A percentile compares a stretch with the other conserved stretches of the same genome.
phyloP scores from a whole-genome alignment of 495 filamentous ascomycete species.

The Tuber umbilicatum region DNA sequence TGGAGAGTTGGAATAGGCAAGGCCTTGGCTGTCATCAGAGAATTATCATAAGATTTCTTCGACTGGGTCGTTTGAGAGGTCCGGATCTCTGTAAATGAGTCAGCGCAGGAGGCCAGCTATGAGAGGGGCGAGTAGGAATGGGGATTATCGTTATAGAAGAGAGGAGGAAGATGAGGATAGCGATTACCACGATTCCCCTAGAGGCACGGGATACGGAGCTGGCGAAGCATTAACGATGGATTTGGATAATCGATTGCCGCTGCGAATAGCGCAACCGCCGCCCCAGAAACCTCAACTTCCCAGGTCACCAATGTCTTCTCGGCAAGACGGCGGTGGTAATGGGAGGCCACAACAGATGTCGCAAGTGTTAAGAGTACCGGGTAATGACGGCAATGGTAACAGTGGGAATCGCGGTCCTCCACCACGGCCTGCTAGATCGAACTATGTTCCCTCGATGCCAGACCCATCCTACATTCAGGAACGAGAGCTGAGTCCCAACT shows the following conservation, averaged over 20 bases:
- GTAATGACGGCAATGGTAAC: constrained; percentile 33
- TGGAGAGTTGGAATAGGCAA: constrained; percentile 4
- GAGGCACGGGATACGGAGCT: constrained; percentile 42
- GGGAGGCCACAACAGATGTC: constrained; percentile 17
- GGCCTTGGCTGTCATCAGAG: neutral
- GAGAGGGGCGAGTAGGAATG: constrained; percentile 15
- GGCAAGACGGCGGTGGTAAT: constrained; percentile 18
- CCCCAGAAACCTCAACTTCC: constrained; percentile 31
- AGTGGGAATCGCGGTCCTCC: constrained; percentile 43
- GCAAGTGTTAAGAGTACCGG: constrained; percentile 24
- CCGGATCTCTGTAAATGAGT: neutral
- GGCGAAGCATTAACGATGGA: constrained; percentile 30
- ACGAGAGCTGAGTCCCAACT: constrained; percentile 26
- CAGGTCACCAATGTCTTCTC: constrained; percentile 20
- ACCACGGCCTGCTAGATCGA: constrained; percentile 22
- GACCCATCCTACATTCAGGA: constrained; percentile 32
- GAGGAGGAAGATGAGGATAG: constrained; percentile 34
- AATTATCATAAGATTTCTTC: constrained; percentile 7
- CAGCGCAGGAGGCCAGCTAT: neutral
- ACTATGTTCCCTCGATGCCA: constrained; percentile 32
- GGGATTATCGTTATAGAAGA: constrained; percentile 16
- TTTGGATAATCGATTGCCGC: constrained; percentile 26
- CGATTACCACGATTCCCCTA: constrained; percentile 36
- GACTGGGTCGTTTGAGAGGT: constrained; percentile 1
- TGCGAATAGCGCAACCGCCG: constrained; percentile 15